Conservation (phyloP, 495 filamentous ascomycete species). For the Neurospora sp. region DNA sequence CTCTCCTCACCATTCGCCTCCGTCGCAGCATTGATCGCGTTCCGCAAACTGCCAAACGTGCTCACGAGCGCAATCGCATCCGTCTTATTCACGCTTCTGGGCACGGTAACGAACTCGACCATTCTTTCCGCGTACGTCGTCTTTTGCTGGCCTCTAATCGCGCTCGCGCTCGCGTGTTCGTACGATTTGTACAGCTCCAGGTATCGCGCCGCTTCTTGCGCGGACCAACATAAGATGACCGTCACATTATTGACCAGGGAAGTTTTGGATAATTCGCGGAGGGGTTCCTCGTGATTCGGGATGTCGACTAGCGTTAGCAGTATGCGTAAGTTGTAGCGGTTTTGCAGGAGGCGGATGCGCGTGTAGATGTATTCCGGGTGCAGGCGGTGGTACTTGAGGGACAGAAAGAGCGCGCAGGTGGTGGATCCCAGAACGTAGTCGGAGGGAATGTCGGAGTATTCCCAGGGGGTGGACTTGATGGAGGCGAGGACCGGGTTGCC, state of each 20-base stretch:
- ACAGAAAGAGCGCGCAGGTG: slow-evolving; percentile 82
- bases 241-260: slow-evolving; percentile 81
- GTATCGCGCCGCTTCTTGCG: slow-evolving; percentile 85
- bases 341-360: slow-evolving; percentile 67
- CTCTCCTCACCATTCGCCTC: slow-evolving; percentile 37
- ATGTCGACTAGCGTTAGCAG: slow-evolving; percentile 65
- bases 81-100: slow-evolving; percentile 84
- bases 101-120: slow-evolving; percentile 87
- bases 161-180: slow-evolving; percentile 70
- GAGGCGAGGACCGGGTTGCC: slow-evolving; percentile 87
- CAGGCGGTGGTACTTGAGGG: slow-evolving; percentile 91
- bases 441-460: slow-evolving; percentile 88
- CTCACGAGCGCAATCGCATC: slow-evolving; percentile 81
- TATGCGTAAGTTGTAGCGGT: slow-evolving; percentile 44
- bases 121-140: slow-evolving; percentile 77
- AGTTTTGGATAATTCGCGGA: slow-evolving; percentile 80
- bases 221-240: slow-evolving; percentile 84
- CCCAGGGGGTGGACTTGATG: slow-evolving; percentile 80
- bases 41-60: slow-evolving; percentile 76
- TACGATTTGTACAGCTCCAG: slow-evolving; percentile 89
- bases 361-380: slow-evolving; percentile 98
- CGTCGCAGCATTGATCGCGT: slow-evolving; percentile 75
- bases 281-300: slow-evolving; percentile 62
- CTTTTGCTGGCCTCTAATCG: slow-evolving; percentile 73
- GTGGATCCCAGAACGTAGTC: slow-evolving; percentile 86